Percentiles rank a stretch among this genome's conserved stretches.
Conservation (phyloP, 352 stramenopile genomes). For the Globisporangium lucens region DNA sequence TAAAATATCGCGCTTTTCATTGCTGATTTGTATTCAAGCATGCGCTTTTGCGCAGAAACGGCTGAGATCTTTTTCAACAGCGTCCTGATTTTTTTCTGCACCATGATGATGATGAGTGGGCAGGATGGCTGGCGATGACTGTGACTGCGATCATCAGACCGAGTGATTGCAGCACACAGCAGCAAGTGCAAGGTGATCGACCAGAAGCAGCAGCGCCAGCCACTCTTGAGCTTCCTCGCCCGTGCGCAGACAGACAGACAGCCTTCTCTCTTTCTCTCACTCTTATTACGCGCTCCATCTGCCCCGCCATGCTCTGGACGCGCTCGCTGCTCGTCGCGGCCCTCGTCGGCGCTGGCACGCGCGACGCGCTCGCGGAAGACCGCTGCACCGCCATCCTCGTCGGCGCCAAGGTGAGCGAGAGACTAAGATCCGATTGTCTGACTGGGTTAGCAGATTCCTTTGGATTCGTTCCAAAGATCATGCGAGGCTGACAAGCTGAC, state of each 20-base stretch:
- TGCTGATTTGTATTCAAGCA: background rate
- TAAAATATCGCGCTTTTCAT: background rate
- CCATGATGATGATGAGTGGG: background rate
- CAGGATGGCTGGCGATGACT: background rate
- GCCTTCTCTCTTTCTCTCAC: background rate
- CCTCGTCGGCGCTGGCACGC: slow-evolving; percentile 18
- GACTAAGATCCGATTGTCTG: slow-evolving; percentile 1
- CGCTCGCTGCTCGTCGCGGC: slow-evolving; percentile 15
- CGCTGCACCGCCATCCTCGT: slow-evolving; percentile 81
- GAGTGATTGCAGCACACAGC: background rate
- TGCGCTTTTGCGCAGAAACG: background rate
- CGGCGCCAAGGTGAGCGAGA: slow-evolving; percentile 48
- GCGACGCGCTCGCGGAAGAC: slow-evolving; percentile 34
- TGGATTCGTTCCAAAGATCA: background rate
- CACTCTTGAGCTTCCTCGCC: slow-evolving; percentile 5
- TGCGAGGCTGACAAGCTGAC: background rate
- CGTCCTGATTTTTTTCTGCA: background rate
- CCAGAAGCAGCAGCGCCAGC: background rate
- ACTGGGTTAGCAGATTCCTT: background rate
- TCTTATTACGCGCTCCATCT: background rate
- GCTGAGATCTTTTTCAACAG: background rate
- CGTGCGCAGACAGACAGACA: background rate
- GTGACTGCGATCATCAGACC: background rate
- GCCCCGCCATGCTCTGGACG: slow-evolving; percentile 9
- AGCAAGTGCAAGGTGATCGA: slow-evolving; percentile 3